These are phyloP conservation scores for Lepidium sativum DNA, from an alignment of 345 rosid genomes.

Conservation along the genomic window DNA sequence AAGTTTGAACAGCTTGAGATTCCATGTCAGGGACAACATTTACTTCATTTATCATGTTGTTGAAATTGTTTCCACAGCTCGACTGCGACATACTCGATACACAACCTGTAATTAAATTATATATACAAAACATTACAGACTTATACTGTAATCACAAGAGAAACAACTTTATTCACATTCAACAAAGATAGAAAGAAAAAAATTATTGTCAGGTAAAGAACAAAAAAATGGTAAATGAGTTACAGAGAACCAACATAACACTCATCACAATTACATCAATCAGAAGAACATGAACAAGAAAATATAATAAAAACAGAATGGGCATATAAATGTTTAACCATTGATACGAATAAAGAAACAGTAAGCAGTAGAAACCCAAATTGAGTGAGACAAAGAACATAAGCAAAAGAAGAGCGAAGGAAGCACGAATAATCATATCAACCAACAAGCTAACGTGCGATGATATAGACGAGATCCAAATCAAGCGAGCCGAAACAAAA, in stretches of 20 bases:
- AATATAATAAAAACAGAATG: not conserved
- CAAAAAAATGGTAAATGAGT: not conserved
- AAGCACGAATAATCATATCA: not conserved
- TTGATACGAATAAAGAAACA: not conserved
- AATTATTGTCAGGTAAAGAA: not conserved
- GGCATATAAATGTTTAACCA: not conserved
- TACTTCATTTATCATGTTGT: slow-evolving; percentile 32
- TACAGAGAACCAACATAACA: too few relatives aligned
- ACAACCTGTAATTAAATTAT: not conserved
- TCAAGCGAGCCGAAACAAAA: not conserved
- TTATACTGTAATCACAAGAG: not conserved
- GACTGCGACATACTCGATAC: slow-evolving; percentile 37
- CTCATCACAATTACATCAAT: too few relatives aligned
- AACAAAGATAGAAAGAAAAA: not conserved
- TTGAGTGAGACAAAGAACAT: not conserved
- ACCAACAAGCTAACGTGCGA: not conserved
- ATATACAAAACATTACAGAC: not conserved
- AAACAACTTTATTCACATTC: not conserved
- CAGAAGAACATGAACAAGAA: too few relatives aligned
- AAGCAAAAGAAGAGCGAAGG: too few relatives aligned
- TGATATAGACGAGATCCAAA: not conserved
- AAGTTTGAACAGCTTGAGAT: slow-evolving; percentile 26
- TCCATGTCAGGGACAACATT: slow-evolving; percentile 22
- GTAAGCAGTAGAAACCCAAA: not conserved
- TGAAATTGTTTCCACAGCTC: slow-evolving; percentile 23